Evolutionary conservation across 176 grass and related monocot genomes (phyloP).

Genomic region (Paspalum vaginatum): DNA sequence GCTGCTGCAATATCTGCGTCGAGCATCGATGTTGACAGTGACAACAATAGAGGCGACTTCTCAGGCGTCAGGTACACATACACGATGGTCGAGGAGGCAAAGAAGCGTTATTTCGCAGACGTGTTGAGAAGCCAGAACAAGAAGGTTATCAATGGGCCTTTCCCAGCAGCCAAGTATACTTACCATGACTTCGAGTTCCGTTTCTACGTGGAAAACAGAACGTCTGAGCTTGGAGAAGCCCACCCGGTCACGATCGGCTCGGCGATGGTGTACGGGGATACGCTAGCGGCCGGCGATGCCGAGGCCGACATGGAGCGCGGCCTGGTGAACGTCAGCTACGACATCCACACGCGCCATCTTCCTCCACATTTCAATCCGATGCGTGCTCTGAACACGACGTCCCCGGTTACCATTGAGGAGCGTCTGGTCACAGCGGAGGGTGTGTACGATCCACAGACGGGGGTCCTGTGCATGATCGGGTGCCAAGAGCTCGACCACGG

Average conservation of each 20-base stretch:
- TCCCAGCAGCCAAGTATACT: conserved; percentile 22
- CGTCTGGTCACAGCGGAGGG: conserved; percentile 55
- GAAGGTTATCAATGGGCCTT: conserved; percentile 14
- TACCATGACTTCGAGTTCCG: conserved; percentile 44
- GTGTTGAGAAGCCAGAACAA: background rate
- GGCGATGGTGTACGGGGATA: conserved; percentile 14
- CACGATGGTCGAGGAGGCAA: conserved; percentile 38
- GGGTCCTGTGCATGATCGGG: conserved; percentile 53
- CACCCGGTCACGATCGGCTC: conserved; percentile 37
- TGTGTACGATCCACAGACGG: conserved; percentile 49
- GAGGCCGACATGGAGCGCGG: background rate
- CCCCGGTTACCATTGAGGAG: rapidly evolving
- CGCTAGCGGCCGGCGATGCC: background rate
- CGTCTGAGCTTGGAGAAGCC: background rate
- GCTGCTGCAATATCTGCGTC: conserved; percentile 20
- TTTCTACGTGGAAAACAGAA: background rate
- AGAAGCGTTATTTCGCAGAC: conserved; percentile 9
- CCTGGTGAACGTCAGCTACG: conserved; percentile 50
- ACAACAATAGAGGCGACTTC: conserved; percentile 25
- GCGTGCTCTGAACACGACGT: background rate
- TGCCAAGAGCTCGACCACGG: conserved; percentile 41
- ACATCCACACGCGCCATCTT: background rate
- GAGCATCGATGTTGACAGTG: conserved; percentile 6
- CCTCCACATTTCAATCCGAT: background rate
- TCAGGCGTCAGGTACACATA: conserved; percentile 39